Base-by-base conservation (phyloP, 176 grass and related monocot species). In the Oryza coarctata region DNA sequence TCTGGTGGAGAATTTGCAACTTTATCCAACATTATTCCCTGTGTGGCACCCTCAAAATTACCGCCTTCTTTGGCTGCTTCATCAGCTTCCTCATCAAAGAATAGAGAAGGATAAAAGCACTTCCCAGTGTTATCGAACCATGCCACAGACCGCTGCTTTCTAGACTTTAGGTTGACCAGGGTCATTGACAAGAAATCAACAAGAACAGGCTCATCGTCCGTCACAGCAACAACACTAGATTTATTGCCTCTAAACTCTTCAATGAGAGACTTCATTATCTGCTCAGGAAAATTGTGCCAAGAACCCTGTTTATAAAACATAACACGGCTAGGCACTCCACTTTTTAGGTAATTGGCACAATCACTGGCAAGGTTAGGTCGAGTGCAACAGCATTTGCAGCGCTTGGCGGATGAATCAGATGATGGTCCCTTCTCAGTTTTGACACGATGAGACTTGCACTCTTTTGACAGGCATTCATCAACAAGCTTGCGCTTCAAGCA, bases 101-200 rank as follows among this genome's bases (percentile, higher is more conserved):
- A 89, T 3, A 87, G 35, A 64, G 85, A 60, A 62, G 94, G 94
- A 69, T 77, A 93, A 72, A 91, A 96, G 47, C 90, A 82, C 38
- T 93, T 90, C 27, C 62, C 80, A 67, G 71, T 44, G 32, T 89
- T 86, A 80, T 96, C 94, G 7, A 83, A 85, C 90, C 94, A 96
- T 41, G 94, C 90, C 64, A 93, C 89, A 41, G 94, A 93, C 6
- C 41, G 70, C 58, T 88, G 90, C 67, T 89, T 96, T 87, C 74
- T 79, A 20, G 80, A 83, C 72, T 64, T 87, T 85, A 89, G 41
- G 38, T 96, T 93, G 25, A 91, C 83, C 40, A 88, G 14, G 29
- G 83, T 90, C 88, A 96, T 91, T 47, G 90, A 93, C 33, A 96
- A 71, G 71, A 96, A 92, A 82, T 93, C 94, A 82, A 96, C 84